Evolutionary conservation across 2,329 filamentous ascomycete genomes (phyloP).

Genomic region (Elsinoe batatas): DNA sequence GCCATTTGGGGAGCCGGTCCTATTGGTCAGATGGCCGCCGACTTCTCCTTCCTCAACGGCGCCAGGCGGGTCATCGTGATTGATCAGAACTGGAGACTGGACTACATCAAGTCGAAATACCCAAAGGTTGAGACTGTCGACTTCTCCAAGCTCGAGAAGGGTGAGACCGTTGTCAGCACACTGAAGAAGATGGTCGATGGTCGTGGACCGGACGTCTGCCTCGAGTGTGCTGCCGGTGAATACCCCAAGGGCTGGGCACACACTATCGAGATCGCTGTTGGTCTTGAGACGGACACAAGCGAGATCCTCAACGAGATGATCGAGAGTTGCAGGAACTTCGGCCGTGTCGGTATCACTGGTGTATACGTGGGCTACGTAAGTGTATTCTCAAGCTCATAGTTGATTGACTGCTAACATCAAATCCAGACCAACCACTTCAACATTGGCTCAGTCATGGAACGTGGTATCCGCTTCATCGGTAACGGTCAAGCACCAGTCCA

Average conservation of each 20-base stretch:
- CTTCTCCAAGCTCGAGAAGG: slow-evolving; percentile 53
- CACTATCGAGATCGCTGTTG: slow-evolving; percentile 49
- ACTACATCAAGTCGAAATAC: slow-evolving; percentile 56
- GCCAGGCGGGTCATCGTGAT: slow-evolving; percentile 69
- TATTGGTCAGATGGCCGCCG: slow-evolving; percentile 68
- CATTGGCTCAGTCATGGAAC: slow-evolving; percentile 73
- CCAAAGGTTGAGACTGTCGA: slow-evolving; percentile 59
- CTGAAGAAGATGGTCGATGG: slow-evolving; percentile 65
- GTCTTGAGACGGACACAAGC: slow-evolving; percentile 74
- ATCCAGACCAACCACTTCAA: slow-evolving; percentile 64
- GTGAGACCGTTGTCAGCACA: slow-evolving; percentile 52
- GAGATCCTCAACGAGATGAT: slow-evolving; percentile 77
- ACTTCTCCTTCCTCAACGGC: slow-evolving; percentile 59
- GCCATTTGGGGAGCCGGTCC: slow-evolving; percentile 83
- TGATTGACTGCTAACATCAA: slow-evolving; percentile 15
- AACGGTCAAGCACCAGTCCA: slow-evolving; percentile 66
- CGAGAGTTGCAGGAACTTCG: slow-evolving; percentile 59
- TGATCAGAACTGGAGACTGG: slow-evolving; percentile 62
- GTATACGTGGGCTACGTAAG: slow-evolving; percentile 52
- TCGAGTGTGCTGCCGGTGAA: slow-evolving; percentile 59
- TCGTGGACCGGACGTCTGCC: slow-evolving; percentile 59
- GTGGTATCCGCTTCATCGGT: slow-evolving; percentile 68
- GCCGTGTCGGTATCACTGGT: slow-evolving; percentile 68
- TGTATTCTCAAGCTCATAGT: slow-evolving; percentile 15
- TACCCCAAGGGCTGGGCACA: slow-evolving; percentile 54